These are phyloP conservation scores for Micromonas pusilla DNA, from an alignment of 139 green algal genomes.

Conservation along the genomic window DNA sequence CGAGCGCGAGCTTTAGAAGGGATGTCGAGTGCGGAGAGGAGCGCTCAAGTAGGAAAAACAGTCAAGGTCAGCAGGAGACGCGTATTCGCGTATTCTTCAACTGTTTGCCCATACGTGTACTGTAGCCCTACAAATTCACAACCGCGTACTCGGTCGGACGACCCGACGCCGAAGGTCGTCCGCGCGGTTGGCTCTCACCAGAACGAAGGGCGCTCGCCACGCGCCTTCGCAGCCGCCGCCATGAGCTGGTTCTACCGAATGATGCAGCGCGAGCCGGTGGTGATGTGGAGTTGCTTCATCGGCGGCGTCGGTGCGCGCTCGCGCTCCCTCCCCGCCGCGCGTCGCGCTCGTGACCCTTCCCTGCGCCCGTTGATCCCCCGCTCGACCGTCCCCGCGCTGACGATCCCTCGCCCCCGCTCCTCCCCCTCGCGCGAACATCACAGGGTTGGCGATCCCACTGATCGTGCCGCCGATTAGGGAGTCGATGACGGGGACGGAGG, in stretches of 20 bases:
- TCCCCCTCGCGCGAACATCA: neutral
- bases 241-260: neutral
- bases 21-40: too few species aligned
- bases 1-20: neutral
- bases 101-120: too few species aligned
- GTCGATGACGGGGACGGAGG: neutral
- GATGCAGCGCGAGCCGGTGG: conserved; percentile 26
- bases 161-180: too few species aligned
- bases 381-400: neutral
- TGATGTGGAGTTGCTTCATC: conserved; percentile 22
- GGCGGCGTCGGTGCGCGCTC: neutral
- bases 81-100: too few species aligned
- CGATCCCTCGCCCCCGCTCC: neutral
- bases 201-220: neutral
- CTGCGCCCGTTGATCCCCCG: too few species aligned
- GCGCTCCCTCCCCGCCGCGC: too few species aligned
- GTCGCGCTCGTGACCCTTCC: too few species aligned
- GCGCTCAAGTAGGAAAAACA: too few species aligned
- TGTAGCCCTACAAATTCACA: too few species aligned
- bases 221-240: neutral
- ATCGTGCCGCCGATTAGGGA: conserved; percentile 19
- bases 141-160: too few species aligned
- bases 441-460: conserved; percentile 15
- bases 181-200: too few species aligned
- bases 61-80: too few species aligned